Base-by-base conservation (phyloP, 257 asterid species). In the Penstemon barbatus region DNA sequence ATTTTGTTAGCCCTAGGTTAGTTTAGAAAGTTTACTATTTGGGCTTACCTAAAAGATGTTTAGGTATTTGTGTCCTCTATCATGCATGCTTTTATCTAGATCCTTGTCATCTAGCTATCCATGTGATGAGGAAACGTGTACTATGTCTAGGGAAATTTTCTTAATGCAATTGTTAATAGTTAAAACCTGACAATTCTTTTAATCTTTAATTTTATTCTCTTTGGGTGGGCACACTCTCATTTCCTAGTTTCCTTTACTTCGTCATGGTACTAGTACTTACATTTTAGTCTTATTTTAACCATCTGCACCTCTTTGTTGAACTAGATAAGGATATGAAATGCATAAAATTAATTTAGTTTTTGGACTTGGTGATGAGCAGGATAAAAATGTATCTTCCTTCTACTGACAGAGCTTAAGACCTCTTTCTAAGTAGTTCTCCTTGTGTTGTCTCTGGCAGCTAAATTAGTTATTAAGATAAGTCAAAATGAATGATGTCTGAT, bases 171-270 rank as follows among this genome's bases (percentile, higher is more conserved):
- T 61, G 68, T 7, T 38, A 39, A 56, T 15, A 45, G 43, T 59
- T 42, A 72, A 37, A 51, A 59, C 66, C 66, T 65, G 64, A 9
- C 59, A 73, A 50, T 8, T 11, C 54, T 72, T n/a, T 42, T 39
- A n/a, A 7, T 54, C 56, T 64, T 39, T 2, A 25, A 25, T 25
- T 25, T 25, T 25, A 37, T 15, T 18, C 25, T 57, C 33, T 3
- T 25, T 9, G 60, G 36, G 56, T 59, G 40, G 12, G 48, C 46
- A 57, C 37, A 25, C 33, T 25, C 33, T 25, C 33, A 1, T 25
- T 25, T 25, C 33, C 2, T 25, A 25, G 12, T 71, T 61, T 46
- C 39, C 15, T 10, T 71, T 54, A 19, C 15, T 71, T 54, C 52
- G 65, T n/a, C 41, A 41, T 61, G 59, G 38, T 44, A 37, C 59